A percentile compares a stretch with the other conserved stretches of the same genome.
phyloP scores from a whole-genome alignment of 345 rosid genomes.

The Linum tenue region DNA sequence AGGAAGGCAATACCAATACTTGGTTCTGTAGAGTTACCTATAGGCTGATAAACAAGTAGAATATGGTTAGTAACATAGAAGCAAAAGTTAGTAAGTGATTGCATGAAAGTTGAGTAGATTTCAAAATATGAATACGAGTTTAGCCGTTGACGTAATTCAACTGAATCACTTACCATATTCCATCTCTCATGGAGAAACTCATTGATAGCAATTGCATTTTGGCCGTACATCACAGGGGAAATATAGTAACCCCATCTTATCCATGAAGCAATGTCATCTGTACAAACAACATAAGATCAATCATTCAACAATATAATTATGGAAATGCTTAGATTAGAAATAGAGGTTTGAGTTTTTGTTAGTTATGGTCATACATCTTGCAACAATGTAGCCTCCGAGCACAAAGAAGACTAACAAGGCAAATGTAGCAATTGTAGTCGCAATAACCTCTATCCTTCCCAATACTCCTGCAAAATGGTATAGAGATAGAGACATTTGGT shows the following conservation, averaged over 20 bases:
- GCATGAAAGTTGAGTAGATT: no score
- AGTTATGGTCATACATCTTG: conserved; percentile 24
- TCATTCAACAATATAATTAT: background rate
- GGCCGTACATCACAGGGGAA: conserved; percentile 58
- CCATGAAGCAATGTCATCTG: conserved; percentile 49
- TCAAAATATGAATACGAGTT: background rate
- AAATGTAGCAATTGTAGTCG: conserved; percentile 48
- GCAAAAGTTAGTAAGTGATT: background rate
- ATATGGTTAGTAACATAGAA: background rate
- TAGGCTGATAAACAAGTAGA: conserved; percentile 18
- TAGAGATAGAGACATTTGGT: conserved; percentile 55
- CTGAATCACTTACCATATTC: conserved; percentile 33
- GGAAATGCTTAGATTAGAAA: background rate
- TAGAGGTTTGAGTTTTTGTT: background rate
- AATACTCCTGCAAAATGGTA: conserved; percentile 44
- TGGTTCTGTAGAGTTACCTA: conserved; percentile 9
- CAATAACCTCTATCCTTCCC: conserved; percentile 45
- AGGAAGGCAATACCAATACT: conserved; percentile 44
- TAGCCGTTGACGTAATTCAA: background rate
- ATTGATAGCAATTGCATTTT: conserved; percentile 45
- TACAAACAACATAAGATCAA: background rate
- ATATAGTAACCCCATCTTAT: conserved; percentile 55
- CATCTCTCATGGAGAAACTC: conserved; percentile 56
- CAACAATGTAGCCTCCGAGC: conserved; percentile 48
- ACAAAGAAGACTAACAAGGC: conserved; percentile 42